Conservation (phyloP, 208 protist genomes). For the Acanthamoeba healyi region DNA sequence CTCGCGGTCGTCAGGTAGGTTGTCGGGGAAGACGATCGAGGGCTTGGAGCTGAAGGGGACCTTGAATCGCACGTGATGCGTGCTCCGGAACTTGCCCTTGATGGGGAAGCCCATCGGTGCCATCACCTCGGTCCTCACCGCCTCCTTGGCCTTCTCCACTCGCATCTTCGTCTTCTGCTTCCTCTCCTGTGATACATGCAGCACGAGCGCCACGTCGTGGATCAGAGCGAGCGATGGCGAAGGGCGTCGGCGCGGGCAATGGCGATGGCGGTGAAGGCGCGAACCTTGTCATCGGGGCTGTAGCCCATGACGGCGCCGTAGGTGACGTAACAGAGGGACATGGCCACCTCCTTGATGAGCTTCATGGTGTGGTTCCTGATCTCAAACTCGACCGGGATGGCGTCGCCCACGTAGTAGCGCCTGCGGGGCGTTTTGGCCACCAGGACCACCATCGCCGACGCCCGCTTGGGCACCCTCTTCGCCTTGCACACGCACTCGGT, state of each 20-base stretch:
- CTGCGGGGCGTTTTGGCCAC: background rate
- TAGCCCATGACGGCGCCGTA: conserved; percentile 19
- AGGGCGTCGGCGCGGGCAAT: background rate
- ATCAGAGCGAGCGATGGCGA: background rate
- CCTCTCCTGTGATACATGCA: background rate
- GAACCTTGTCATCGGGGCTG: background rate
- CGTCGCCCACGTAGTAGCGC: background rate
- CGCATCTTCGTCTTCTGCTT: background rate
- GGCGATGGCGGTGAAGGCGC: background rate
- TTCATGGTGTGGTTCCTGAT: background rate
- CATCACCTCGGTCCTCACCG: background rate
- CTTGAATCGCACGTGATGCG: background rate
- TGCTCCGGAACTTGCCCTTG: conserved; percentile 1
- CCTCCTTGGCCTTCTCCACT: background rate
- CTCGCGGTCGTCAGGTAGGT: background rate
- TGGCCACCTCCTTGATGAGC: background rate
- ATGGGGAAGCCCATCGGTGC: conserved; percentile 12
- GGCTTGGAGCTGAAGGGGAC: background rate
- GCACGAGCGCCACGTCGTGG: background rate
- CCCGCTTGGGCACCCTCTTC: background rate
- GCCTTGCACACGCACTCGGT: background rate
- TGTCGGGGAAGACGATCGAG: background rate
- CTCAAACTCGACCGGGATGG: background rate
- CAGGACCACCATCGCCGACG: background rate
- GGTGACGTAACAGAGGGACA: conserved; percentile 33